A percentile compares a stretch with the other conserved stretches of the same genome.
Evolutionary conservation across 305 asterid genomes (phyloP).

Genomic region (Rubia peregrina): DNA sequence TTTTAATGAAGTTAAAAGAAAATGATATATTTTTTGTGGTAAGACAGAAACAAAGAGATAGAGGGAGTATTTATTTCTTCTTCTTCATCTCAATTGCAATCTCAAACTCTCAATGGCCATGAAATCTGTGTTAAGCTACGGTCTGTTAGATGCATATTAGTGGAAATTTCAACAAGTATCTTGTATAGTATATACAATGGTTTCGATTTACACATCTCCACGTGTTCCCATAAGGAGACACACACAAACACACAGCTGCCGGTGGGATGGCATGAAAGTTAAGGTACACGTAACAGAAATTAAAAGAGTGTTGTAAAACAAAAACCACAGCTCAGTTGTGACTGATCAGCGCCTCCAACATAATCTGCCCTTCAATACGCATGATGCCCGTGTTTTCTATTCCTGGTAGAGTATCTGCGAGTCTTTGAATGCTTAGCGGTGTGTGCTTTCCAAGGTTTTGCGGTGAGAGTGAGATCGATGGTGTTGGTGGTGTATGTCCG

Average conservation of each 20-base stretch:
- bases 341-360: constrained; percentile 52
- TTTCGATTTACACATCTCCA: not conserved
- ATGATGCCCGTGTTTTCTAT: not conserved
- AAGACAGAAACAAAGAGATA: too few species aligned
- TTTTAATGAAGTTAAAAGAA: too few species aligned
- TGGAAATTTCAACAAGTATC: too few species aligned
- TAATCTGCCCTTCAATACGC: not conserved
- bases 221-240: not conserved
- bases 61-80: too few species aligned
- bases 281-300: not conserved
- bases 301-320: not conserved
- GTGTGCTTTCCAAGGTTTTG: too few species aligned
- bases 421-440: constrained; percentile 22
- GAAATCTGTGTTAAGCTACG: too few species aligned
- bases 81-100: too few species aligned
- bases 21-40: too few species aligned
- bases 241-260: not conserved
- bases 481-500: constrained; percentile 52
- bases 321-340: constrained; percentile 22
- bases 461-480: constrained; percentile 30
- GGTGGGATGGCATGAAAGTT: constrained; percentile 1
- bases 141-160: too few species aligned
- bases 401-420: constrained; percentile 10
- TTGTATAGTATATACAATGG: not conserved
- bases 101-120: too few species aligned